Percentiles rank a stretch among this genome's conserved stretches.
These are phyloP conservation scores for Penicillium aurantiogriseum DNA, from an alignment of 2,329 filamentous ascomycete genomes.

Conservation along the genomic window DNA sequence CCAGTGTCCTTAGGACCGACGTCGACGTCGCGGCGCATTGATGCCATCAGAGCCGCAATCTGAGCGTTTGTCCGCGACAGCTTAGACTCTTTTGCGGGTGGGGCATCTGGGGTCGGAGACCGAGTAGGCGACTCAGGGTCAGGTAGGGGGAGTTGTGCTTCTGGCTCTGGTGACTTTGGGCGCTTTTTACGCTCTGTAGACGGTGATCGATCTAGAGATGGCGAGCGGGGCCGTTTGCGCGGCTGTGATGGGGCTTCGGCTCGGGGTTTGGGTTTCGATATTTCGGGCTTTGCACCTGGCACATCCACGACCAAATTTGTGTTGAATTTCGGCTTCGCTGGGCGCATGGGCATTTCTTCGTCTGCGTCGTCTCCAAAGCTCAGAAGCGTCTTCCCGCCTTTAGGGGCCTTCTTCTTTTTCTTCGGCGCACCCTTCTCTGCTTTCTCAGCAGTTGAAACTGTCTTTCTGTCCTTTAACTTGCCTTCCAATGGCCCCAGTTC, in stretches of 20 bases:
- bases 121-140: conserved; percentile 45
- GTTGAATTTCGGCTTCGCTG: conserved; percentile 51
- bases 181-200: conserved; percentile 32
- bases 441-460: conserved; percentile 29
- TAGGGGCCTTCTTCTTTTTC: conserved; percentile 45
- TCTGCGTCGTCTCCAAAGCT: conserved; percentile 49
- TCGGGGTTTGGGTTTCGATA: conserved; percentile 13
- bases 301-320: conserved; percentile 43
- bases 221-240: conserved; percentile 36
- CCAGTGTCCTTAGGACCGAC: conserved; percentile 33
- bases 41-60: conserved; percentile 47
- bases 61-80: conserved; percentile 46
- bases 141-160: conserved; percentile 45
- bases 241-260: conserved; percentile 14
- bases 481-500: conserved; percentile 47
- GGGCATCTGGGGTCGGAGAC: conserved; percentile 31
- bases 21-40: conserved; percentile 47
- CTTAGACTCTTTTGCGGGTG: conserved; percentile 35
- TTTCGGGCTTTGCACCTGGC: conserved; percentile 18
- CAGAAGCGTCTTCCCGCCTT: conserved; percentile 45
- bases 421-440: conserved; percentile 34
- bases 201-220: conserved; percentile 29
- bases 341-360: conserved; percentile 36
- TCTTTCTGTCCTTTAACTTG: conserved; percentile 45
- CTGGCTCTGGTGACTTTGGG: conserved; percentile 42